Conservation (phyloP, 768 basidiomycete genomes). For the Pholiota microspora region DNA sequence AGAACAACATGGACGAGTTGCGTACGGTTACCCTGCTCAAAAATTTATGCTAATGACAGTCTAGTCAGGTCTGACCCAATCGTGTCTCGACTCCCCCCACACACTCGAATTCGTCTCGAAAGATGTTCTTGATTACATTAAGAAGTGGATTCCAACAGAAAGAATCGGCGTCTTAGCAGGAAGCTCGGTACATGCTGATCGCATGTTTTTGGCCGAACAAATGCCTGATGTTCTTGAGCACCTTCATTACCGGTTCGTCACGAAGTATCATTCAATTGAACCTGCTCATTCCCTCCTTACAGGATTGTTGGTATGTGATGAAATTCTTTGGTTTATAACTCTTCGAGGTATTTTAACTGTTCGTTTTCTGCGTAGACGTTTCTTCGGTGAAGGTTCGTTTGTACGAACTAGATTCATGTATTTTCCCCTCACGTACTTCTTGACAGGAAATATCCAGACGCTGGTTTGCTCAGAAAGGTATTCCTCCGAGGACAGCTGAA, state of each 20-base stretch:
- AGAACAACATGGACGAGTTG: constrained; percentile 74
- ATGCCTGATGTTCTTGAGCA: constrained; percentile 82
- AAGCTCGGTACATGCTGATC: constrained; percentile 83
- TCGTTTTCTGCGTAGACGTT: constrained; percentile 54
- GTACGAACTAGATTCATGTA: background rate
- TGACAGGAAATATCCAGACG: constrained; percentile 67
- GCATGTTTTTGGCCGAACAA: constrained; percentile 64
- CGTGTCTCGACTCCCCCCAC: constrained; percentile 73
- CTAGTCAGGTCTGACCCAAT: constrained; percentile 80
- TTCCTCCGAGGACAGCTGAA: constrained; percentile 31
- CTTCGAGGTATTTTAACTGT: background rate
- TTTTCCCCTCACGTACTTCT: background rate
- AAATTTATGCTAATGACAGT: constrained; percentile 1
- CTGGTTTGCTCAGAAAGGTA: constrained; percentile 55
- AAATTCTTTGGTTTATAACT: background rate
- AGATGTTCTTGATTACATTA: constrained; percentile 72
- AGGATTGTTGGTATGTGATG: constrained; percentile 68
- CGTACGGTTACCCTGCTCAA: constrained; percentile 18
- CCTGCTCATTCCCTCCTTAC: constrained; percentile 19
- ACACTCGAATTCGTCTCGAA: constrained; percentile 56
- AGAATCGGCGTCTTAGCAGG: constrained; percentile 76
- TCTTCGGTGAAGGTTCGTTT: constrained; percentile 71
- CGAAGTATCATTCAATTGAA: background rate
- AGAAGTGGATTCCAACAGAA: constrained; percentile 76
- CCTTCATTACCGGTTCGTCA: constrained; percentile 72